Base-by-base conservation (phyloP, 148 eudicot species). In the Silene conica region DNA sequence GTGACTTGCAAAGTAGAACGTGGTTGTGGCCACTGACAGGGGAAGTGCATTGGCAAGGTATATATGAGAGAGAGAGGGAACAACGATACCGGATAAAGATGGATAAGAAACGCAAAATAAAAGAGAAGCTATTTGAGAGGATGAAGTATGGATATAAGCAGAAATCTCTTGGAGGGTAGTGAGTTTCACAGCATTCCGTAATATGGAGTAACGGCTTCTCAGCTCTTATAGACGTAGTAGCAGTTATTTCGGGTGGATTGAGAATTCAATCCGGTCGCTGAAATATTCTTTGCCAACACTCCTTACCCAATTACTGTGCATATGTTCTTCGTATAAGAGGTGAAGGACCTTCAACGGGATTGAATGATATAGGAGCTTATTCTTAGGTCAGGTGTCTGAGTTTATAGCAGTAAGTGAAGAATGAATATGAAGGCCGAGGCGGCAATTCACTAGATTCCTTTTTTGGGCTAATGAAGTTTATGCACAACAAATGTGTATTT, bases 21-120 rank as follows among this genome's bases (percentile, higher is more conserved):
- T 92, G 99, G 99, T 81, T 95, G 83, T 95, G 99, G 99, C 99
- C 99, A 19, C 74, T 77, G 72, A 95, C 99, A 0, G 99, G 99
- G 41, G 97, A 95, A 73, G 89, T 95, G 41, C 89, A 86, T 74
- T 95, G 99, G 99, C 96, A 89, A 82, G 99, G 99, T 45, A 71
- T 92, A 48, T 95, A 92, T 72, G 99, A 92, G 78, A 87, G 92
- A 75, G 96, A 95, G 75, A 90, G 97, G 79, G 99, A 90, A 84
- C 86, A 89, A 81, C 86, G 92, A 71, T 95, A 95, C 73, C 76
- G 99, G 76, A 9, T 82, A 10, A 95, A 95, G 72, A 95, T 95
- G 99, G 99, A 95, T 81, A 95, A 92, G 90, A 95, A 95, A 77
- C 87, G 97, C 74, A 92, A 89, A 83, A 74, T 81, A 8, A 87